Evolutionary conservation across 495 filamentous ascomycete species (phyloP).

Genomic region (Aspergillus bridgeri): DNA sequence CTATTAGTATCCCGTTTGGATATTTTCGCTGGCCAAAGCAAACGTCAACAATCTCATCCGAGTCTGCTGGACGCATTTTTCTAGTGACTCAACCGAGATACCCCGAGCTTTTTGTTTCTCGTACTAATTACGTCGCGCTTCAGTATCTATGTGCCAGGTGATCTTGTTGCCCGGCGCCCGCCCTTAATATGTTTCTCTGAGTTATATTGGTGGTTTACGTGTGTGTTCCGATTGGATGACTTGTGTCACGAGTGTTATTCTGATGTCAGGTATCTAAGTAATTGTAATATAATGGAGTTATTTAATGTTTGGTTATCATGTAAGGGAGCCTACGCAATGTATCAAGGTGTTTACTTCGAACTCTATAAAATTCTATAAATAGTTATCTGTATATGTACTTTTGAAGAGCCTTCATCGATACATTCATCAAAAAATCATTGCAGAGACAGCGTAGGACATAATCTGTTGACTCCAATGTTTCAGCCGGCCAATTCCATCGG

Average conservation of each 20-base stretch:
- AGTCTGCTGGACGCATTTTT: neutral
- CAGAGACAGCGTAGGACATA: neutral
- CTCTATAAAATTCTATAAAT: conserved; percentile 20
- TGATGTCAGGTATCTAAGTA: conserved; percentile 8
- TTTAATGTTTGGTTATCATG: neutral
- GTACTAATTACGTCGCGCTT: neutral
- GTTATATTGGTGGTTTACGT: neutral
- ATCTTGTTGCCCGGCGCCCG: neutral
- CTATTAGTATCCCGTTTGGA: neutral
- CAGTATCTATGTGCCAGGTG: neutral
- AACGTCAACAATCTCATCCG: neutral
- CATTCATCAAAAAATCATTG: conserved; percentile 27
- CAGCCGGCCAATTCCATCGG: neutral
- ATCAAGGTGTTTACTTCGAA: neutral
- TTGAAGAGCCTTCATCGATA: conserved; percentile 23
- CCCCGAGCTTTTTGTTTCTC: neutral
- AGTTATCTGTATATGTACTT: conserved; percentile 23
- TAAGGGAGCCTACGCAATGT: neutral
- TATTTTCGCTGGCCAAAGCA: neutral
- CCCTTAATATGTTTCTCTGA: neutral
- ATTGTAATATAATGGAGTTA: conserved; percentile 19
- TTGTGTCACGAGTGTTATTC: conserved; percentile 9
- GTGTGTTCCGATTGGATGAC: conserved; percentile 6
- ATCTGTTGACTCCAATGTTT: neutral
- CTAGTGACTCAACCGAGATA: neutral